A percentile compares a stretch with the other conserved stretches of the same genome.
These are phyloP conservation scores for Mycosphaerella sp. DNA, from an alignment of 2,329 filamentous ascomycete genomes.

Conservation along the genomic window DNA sequence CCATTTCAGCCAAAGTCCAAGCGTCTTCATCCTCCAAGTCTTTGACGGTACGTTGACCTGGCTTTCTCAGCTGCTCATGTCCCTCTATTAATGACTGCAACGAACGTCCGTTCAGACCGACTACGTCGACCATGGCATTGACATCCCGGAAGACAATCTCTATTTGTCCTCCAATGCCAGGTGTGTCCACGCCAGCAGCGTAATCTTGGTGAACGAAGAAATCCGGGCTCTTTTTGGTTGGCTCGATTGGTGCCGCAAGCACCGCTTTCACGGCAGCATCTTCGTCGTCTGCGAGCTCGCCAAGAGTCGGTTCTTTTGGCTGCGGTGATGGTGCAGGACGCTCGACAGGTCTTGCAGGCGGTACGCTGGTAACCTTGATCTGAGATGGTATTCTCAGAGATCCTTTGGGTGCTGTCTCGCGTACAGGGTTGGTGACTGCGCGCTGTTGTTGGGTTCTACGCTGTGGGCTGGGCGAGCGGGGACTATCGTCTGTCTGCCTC, in stretches of 20 bases:
- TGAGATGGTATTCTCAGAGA: conserved; percentile 24
- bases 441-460: conserved; percentile 41
- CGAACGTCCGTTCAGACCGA: conserved; percentile 77
- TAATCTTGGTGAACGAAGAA: conserved; percentile 57
- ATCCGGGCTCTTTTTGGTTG: conserved; percentile 58
- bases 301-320: conserved; percentile 37
- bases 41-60: conserved; percentile 47
- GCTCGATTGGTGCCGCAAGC: conserved; percentile 54
- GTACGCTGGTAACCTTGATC: conserved; percentile 29
- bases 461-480: conserved; percentile 64
- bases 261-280: conserved; percentile 62
- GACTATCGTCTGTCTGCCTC: conserved; percentile 38
- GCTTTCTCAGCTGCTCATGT: conserved; percentile 53
- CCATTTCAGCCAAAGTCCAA: conserved; percentile 72
- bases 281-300: conserved; percentile 58
- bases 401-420: conserved; percentile 8
- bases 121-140: conserved; percentile 88
- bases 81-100: conserved; percentile 57
- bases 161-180: conserved; percentile 44
- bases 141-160: conserved; percentile 65
- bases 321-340: conserved; percentile 30
- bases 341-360: conserved; percentile 31
- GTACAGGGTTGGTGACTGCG: conserved; percentile 44
- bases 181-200: conserved; percentile 35
- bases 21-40: conserved; percentile 55